phyloP scores from a whole-genome alignment of 2,329 filamentous ascomycete species.

The Botryotinia narcissicola region DNA sequence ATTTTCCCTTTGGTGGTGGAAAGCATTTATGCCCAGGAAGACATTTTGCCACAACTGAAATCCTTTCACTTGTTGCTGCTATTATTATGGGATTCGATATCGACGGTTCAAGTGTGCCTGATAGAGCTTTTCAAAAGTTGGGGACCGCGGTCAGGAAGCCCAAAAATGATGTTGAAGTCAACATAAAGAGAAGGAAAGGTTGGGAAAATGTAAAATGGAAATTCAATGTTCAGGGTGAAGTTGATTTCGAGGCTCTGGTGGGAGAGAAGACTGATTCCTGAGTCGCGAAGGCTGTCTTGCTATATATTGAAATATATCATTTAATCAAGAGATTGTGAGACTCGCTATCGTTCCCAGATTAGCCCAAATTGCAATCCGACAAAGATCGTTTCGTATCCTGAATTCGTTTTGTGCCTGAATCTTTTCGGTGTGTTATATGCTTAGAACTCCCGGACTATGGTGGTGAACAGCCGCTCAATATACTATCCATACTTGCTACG shows the following conservation, averaged over 20 bases:
- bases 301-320: not conserved
- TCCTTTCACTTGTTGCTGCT: conserved; percentile 39
- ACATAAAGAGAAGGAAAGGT: conserved; percentile 25
- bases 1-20: conserved; percentile 43
- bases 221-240: conserved; percentile 24
- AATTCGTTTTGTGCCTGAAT: not conserved
- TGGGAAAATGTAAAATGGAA: conserved; percentile 34
- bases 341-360: not conserved
- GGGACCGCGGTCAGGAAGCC: conserved; percentile 34
- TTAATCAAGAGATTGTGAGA: not conserved
- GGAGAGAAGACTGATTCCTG: conserved; percentile 7
- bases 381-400: not conserved
- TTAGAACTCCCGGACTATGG: not conserved
- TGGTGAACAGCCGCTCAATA: not conserved
- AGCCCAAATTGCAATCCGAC: not conserved
- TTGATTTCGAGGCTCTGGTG: conserved; percentile 23
- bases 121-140: conserved; percentile 28
- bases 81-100: conserved; percentile 38
- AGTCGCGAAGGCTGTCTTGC: not conserved
- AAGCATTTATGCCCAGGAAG: conserved; percentile 44
- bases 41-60: conserved; percentile 43
- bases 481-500: not conserved
- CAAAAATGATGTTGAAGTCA: conserved; percentile 27
- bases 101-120: conserved; percentile 23
- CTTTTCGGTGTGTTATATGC: not conserved